Evolutionary conservation across 2,329 filamentous ascomycete genomes (phyloP).

Genomic region (Sporothrix luriei): DNA sequence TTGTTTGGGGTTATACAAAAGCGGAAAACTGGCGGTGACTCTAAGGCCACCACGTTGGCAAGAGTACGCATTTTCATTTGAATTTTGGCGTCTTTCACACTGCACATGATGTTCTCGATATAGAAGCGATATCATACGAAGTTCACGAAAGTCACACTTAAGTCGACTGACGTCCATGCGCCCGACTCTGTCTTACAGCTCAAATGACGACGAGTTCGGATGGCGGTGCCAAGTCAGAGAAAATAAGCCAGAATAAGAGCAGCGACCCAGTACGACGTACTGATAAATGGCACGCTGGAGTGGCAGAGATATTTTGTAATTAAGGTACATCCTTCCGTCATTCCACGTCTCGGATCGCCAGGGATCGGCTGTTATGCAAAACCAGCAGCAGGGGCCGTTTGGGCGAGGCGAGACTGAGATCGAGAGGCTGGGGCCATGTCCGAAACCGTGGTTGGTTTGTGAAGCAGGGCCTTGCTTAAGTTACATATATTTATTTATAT

Average conservation of each 20-base stretch:
- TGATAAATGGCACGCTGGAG: neutral
- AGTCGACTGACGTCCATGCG: neutral
- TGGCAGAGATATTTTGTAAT: neutral
- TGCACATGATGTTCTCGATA: neutral
- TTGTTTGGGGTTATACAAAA: constrained; percentile 5
- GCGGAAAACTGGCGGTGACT: constrained; percentile 6
- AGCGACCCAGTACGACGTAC: neutral
- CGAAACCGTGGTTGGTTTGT: constrained; percentile 8
- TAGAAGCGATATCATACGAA: constrained; percentile 8
- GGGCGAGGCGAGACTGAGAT: neutral
- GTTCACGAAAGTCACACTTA: constrained; percentile 9
- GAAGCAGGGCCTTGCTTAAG: neutral
- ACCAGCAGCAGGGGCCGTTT: neutral
- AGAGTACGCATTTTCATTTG: constrained; percentile 12
- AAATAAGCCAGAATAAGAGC: neutral
- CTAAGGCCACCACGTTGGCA: neutral
- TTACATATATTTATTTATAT: neutral
- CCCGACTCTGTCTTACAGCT: neutral
- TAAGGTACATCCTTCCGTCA: constrained; percentile 6
- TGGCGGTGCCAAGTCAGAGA: neutral
- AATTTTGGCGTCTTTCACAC: neutral
- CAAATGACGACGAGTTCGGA: neutral
- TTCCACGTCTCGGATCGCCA: constrained; percentile 30
- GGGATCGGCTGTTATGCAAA: constrained; percentile 20
- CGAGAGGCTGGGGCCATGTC: neutral